Percentiles rank a stretch among this genome's conserved stretches.
These are phyloP conservation scores for Auricularia heimuer DNA, from an alignment of 768 basidiomycete species.

Conservation along the genomic window DNA sequence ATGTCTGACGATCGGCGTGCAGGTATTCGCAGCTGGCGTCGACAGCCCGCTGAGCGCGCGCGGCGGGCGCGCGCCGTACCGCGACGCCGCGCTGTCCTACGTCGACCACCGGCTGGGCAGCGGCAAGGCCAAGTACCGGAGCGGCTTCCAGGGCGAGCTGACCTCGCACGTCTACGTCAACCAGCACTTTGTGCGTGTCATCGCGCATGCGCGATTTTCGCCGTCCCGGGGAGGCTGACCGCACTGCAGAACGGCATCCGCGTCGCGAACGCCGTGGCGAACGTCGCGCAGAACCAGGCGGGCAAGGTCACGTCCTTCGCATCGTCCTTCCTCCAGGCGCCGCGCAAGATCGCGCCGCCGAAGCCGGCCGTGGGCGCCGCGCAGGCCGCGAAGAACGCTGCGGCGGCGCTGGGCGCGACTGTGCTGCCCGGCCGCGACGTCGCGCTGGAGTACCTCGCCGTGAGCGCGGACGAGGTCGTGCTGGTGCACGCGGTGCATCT, in stretches of 20 bases:
- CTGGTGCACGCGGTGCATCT: slow-evolving; percentile 35
- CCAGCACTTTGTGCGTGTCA: slow-evolving; percentile 7
- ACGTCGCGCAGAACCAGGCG: slow-evolving; percentile 3
- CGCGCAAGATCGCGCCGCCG: background rate
- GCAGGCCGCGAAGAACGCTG: background rate
- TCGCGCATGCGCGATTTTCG: background rate
- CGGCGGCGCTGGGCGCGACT: background rate
- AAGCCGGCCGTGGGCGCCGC: background rate
- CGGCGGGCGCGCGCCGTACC: background rate
- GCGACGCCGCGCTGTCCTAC: slow-evolving; percentile 5
- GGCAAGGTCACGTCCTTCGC: slow-evolving; percentile 7
- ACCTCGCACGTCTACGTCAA: slow-evolving; percentile 8
- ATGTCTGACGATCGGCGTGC: background rate
- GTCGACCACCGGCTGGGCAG: slow-evolving; percentile 4
- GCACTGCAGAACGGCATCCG: slow-evolving; percentile 3
- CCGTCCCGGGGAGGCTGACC: background rate
- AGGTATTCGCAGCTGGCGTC: background rate
- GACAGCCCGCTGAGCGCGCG: background rate
- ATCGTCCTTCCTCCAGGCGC: background rate
- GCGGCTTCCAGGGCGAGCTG: slow-evolving; percentile 2
- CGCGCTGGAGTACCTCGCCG: slow-evolving; percentile 32
- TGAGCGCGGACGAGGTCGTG: slow-evolving; percentile 27
- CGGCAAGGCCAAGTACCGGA: background rate
- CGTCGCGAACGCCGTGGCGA: slow-evolving; percentile 6
- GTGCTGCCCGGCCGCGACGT: slow-evolving; percentile 26